A percentile compares a stretch with the other conserved stretches of the same genome.
Conservation (phyloP, 2,329 filamentous ascomycete genomes). For the Aspergillus chevalieri region DNA sequence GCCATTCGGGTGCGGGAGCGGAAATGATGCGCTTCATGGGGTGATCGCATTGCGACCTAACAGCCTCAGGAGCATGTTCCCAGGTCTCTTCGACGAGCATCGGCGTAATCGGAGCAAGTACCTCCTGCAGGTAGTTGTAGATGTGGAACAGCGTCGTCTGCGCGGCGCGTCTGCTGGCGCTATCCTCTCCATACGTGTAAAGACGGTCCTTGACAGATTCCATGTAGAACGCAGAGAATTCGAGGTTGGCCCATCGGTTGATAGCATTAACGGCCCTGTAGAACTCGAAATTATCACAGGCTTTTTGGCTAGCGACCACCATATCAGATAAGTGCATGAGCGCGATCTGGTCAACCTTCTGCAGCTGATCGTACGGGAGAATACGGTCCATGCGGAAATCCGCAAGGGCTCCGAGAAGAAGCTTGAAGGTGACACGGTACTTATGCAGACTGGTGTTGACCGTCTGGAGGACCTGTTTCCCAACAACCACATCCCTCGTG, state of each 20-base stretch:
- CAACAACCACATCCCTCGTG: constrained; percentile 78
- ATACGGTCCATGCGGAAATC: constrained; percentile 43
- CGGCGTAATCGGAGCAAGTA: constrained; percentile 76
- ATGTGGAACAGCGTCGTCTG: constrained; percentile 57
- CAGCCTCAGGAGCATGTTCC: constrained; percentile 64
- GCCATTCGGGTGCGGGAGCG: constrained; percentile 27
- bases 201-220: constrained; percentile 87
- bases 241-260: constrained; percentile 73
- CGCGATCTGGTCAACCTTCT: constrained; percentile 66
- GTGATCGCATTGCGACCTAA: constrained; percentile 48
- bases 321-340: constrained; percentile 65
- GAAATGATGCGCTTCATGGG: constrained; percentile 38
- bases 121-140: constrained; percentile 65
- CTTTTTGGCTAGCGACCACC: constrained; percentile 57
- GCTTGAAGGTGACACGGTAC: constrained; percentile 83
- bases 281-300: constrained; percentile 71
- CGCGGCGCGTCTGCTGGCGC: constrained; percentile 52
- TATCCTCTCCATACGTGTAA: constrained; percentile 71
- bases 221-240: constrained; percentile 89
- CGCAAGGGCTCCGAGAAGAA: constrained; percentile 72
- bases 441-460: constrained; percentile 75
- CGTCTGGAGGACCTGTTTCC: constrained; percentile 67
- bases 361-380: constrained; percentile 45
- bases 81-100: constrained; percentile 83
- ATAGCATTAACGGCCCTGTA: constrained; percentile 67